phyloP scores from a whole-genome alignment of 805 yeast species.

The Metschnikowia borealis region DNA sequence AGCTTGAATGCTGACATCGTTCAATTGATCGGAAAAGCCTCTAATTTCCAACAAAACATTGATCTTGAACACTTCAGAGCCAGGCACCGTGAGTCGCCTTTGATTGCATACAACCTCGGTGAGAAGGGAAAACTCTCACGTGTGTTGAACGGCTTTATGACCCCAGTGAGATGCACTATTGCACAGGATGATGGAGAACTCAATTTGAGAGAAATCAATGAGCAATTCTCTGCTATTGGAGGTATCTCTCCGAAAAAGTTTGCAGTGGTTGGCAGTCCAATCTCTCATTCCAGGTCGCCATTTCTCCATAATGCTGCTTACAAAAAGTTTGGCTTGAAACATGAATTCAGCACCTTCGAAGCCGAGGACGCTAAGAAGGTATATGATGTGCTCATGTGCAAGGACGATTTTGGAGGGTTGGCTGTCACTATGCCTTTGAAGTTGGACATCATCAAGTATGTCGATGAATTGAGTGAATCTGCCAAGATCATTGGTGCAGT shows the following conservation, averaged over 20 bases:
- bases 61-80: conserved; percentile 65
- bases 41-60: conserved; percentile 60
- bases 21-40: conserved; percentile 81
- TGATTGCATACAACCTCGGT: conserved; percentile 84
- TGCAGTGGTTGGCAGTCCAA: conserved; percentile 77
- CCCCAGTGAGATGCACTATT: conserved; percentile 78
- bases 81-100: conserved; percentile 52
- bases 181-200: conserved; percentile 73
- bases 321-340: conserved; percentile 71
- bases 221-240: conserved; percentile 56
- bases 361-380: conserved; percentile 61
- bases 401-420: conserved; percentile 76
- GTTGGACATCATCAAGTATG: conserved; percentile 66
- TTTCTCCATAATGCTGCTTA: conserved; percentile 78
- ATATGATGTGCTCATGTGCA: conserved; percentile 44
- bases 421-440: conserved; percentile 95
- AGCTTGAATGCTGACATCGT: conserved; percentile 65
- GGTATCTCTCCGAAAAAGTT: conserved; percentile 55
- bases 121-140: conserved; percentile 72
- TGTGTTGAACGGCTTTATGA: conserved; percentile 66
- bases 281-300: conserved; percentile 87
- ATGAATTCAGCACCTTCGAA: conserved; percentile 63
- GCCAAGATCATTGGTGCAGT: conserved; percentile 89
- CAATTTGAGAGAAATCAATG: conserved; percentile 61
- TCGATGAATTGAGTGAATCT: conserved; percentile 65